Evolutionary conservation across 2,329 filamentous ascomycete genomes (phyloP), one percentile per base, ranked within the genome.

Genomic region (Pseudofabraea citricarpa): DNA sequence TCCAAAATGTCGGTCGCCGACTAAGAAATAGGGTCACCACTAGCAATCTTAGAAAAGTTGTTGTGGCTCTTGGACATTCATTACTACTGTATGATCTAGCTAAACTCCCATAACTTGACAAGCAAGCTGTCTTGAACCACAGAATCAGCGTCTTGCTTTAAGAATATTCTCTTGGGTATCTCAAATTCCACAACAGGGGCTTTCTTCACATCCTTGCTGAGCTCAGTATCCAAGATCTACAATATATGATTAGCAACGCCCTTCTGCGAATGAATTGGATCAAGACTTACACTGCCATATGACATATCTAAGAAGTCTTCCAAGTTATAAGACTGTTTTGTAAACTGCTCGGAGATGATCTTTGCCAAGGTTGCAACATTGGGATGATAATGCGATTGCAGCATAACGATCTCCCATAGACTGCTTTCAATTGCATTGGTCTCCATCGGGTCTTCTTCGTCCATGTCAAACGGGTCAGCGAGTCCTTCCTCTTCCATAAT

Each of bases 271-370:
- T n/a, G n/a, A n/a, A n/a, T n/a, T n/a, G n/a, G n/a, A n/a, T n/a
- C n/a, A n/a, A 26, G 19, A 76, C 78, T 74, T 75, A 85, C 83
- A 60, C 81, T 87, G 56, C 73, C 79, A 65, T 97, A 98, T 0
- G 88, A 91, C 63, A 97, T 90, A 60, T 98, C 93, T 37, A 97
- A 69, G 65, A 98, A 98, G 61, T 98, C 93, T 61, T 98, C 93
- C n/a, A 96, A 69, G 56, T 90, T 93, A 66, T 97, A 98, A 3
- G 85, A 77, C 54, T 90, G 83, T 69, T 98, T 98, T 2, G 93
- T 98, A 64, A 97, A 98, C 63, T 97, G 93, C 67, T 97, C 90
- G 2, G 87, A 87, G 45, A 98, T 81, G 51, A 98, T 95, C 65
- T 90, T 93, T 35, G 90, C 85, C 54, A 98, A 81, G 3, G 90